A percentile compares a stretch with the other conserved stretches of the same genome.
These are phyloP conservation scores for Fusarium fracticaudum DNA, from an alignment of 2,329 filamentous ascomycete genomes.

Conservation along the genomic window DNA sequence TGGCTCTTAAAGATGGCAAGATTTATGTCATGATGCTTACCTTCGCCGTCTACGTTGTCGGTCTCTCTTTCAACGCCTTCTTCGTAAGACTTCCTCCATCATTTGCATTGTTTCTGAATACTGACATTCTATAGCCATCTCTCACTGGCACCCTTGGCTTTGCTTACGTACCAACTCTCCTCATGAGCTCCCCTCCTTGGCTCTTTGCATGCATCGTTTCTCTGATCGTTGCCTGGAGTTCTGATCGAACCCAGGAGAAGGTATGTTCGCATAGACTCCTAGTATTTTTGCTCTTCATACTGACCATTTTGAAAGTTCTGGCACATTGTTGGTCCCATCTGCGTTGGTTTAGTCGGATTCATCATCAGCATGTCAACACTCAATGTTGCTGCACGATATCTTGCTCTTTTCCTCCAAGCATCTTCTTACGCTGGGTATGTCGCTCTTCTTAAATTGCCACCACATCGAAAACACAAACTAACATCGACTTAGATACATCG, in stretches of 20 bases:
- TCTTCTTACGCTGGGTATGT: slow-evolving; percentile 60
- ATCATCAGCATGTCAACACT: slow-evolving; percentile 68
- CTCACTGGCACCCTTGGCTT: slow-evolving; percentile 66
- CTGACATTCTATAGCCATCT: slow-evolving; percentile 47
- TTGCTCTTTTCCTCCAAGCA: slow-evolving; percentile 68
- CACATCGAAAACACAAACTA: fast-evolving
- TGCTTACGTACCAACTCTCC: slow-evolving; percentile 60
- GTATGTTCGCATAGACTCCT: slow-evolving; percentile 38
- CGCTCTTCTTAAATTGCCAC: fast-evolving
- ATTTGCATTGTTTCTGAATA: fast-evolving
- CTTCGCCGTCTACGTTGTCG: slow-evolving; percentile 69
- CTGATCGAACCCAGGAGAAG: slow-evolving; percentile 64
- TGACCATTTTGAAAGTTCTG: slow-evolving; percentile 55
- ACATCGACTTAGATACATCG: slow-evolving; percentile 54
- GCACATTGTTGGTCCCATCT: slow-evolving; percentile 65
- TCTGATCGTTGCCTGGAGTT: slow-evolving; percentile 63
- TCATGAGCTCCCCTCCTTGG: slow-evolving; percentile 68
- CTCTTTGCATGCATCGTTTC: slow-evolving; percentile 66
- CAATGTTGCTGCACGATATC: slow-evolving; percentile 65
- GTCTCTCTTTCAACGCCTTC: slow-evolving; percentile 67
- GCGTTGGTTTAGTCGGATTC: slow-evolving; percentile 64
- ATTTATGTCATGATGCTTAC: slow-evolving; percentile 72
- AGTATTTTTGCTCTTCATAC: not conserved
- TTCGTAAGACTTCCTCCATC: slow-evolving; percentile 47
- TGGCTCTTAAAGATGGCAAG: slow-evolving; percentile 70